phyloP scores from a whole-genome alignment of 1,284 basidiomycete genomes.

The Somion occarium region DNA sequence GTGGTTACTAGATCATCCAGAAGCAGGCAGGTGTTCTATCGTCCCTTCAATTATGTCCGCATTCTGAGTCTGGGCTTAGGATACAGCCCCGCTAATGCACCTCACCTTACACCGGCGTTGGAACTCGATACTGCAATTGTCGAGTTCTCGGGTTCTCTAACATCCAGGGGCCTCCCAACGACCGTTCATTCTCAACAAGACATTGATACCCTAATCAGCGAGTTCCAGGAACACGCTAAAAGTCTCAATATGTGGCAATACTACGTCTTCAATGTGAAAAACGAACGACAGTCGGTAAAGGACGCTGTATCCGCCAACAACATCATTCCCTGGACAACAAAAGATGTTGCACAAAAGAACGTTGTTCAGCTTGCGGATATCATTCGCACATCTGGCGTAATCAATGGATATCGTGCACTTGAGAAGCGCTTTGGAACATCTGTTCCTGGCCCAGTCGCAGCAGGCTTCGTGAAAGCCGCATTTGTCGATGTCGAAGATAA shows the following conservation, averaged over 20 bases:
- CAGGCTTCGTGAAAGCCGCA: conserved; percentile 69
- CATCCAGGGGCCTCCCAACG: conserved; percentile 68
- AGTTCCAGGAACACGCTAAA: conserved; percentile 61
- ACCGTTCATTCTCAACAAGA: conserved; percentile 61
- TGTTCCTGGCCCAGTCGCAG: conserved; percentile 57
- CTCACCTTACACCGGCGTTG: conserved; percentile 83
- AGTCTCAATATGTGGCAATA: conserved; percentile 83
- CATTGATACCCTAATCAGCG: conserved; percentile 58
- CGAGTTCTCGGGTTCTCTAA: conserved; percentile 69
- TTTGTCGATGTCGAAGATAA: conserved; percentile 49
- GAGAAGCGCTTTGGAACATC: conserved; percentile 65
- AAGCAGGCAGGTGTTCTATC: conserved; percentile 64
- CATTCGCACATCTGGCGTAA: conserved; percentile 46
- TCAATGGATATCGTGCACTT: conserved; percentile 56
- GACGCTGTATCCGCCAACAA: conserved; percentile 43
- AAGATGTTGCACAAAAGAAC: conserved; percentile 52
- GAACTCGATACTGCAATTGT: conserved; percentile 85
- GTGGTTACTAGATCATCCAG: conserved; percentile 91
- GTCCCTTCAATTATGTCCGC: conserved; percentile 3
- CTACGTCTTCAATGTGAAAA: conserved; percentile 77
- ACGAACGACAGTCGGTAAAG: conserved; percentile 52
- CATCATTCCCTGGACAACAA: conserved; percentile 51
- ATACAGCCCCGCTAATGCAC: conserved; percentile 84
- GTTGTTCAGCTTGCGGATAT: conserved; percentile 68
- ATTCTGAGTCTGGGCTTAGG: conserved; percentile 40